phyloP scores from a whole-genome alignment of 768 basidiomycete genomes.

The Scleroderma citrinum region DNA sequence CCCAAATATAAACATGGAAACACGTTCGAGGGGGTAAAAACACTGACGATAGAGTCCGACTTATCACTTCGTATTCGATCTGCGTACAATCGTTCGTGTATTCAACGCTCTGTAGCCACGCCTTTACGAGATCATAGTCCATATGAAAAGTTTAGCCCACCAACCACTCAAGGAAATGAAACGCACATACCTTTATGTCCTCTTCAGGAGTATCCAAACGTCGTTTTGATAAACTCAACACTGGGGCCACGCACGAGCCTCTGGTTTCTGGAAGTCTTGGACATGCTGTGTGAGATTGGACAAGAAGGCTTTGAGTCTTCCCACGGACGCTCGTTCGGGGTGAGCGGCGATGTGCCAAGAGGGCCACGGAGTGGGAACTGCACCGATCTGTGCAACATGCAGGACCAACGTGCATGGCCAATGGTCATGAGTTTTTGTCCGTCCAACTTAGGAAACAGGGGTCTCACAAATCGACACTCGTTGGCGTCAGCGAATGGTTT shows the following conservation, averaged over 20 bases:
- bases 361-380: constrained; percentile 91
- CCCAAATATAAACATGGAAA: constrained; percentile 5
- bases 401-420: background rate
- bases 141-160: background rate
- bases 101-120: constrained; percentile 76
- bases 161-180: background rate
- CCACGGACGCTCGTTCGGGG: constrained; percentile 51
- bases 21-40: background rate
- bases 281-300: constrained; percentile 58
- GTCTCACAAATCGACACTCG: constrained; percentile 76
- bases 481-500: constrained; percentile 77
- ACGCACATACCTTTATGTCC: constrained; percentile 62
- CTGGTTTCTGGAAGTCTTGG: constrained; percentile 54
- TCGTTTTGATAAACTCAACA: constrained; percentile 68
- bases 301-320: constrained; percentile 55
- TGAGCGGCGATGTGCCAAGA: constrained; percentile 94
- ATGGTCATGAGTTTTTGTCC: background rate
- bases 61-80: constrained; percentile 61
- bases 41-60: constrained; percentile 63
- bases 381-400: constrained; percentile 57
- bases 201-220: constrained; percentile 77
- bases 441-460: background rate
- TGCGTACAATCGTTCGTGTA: constrained; percentile 64
- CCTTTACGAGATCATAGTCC: no score
- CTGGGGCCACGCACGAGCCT: constrained; percentile 51